Percentiles rank a stretch among this genome's conserved stretches.
Conservation (phyloP, 306 rosid genomes). For the Lablab purpureus region DNA sequence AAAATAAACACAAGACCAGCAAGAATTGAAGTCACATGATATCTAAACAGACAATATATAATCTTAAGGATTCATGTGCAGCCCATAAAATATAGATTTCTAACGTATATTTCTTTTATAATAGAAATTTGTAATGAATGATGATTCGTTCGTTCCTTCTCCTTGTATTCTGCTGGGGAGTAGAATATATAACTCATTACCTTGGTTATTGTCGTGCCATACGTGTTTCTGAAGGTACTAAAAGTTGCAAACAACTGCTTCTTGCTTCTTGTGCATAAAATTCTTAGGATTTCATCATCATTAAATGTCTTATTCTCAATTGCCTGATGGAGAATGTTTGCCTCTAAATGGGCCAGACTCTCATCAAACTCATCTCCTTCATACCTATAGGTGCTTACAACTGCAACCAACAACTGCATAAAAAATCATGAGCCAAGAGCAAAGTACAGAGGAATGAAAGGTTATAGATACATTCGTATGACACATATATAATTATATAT, state of each 20-base stretch:
- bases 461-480: neutral
- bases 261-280: slow-evolving; percentile 66
- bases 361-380: slow-evolving; percentile 54
- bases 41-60: too few relatives aligned
- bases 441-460: neutral
- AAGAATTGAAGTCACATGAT: too few relatives aligned
- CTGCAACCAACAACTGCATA: slow-evolving; percentile 57
- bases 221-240: slow-evolving; percentile 49
- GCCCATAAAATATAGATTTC: too few relatives aligned
- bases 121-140: neutral
- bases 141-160: neutral
- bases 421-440: slow-evolving; percentile 1
- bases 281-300: slow-evolving; percentile 59
- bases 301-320: slow-evolving; percentile 46
- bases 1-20: too few relatives aligned
- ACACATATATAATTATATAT: too few relatives aligned
- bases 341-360: slow-evolving; percentile 50
- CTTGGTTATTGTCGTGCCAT: slow-evolving; percentile 60
- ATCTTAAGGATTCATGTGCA: too few relatives aligned
- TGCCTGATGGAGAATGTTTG: slow-evolving; percentile 41
- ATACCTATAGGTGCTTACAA: slow-evolving; percentile 56
- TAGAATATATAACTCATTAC: slow-evolving; percentile 38
- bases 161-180: neutral
- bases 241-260: slow-evolving; percentile 59
- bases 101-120: neutral